Evolutionary conservation across 2,329 filamentous ascomycete genomes (phyloP).

Genomic region (Cyanodermella asteris): DNA sequence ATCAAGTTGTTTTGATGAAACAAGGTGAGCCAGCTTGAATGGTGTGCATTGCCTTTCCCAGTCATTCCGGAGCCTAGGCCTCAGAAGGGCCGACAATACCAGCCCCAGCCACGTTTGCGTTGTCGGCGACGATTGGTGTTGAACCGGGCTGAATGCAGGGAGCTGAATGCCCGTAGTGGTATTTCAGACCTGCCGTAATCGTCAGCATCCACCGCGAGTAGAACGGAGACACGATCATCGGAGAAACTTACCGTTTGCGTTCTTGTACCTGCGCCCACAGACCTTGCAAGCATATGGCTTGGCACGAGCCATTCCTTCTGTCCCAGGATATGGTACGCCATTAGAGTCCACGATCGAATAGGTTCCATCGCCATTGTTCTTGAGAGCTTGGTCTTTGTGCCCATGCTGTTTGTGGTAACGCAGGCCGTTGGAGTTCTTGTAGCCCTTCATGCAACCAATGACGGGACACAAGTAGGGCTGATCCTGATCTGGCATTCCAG

Average conservation of each 20-base stretch:
- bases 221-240: too few species aligned
- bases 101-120: slow-evolving; percentile 11
- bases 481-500: slow-evolving; percentile 28
- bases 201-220: too few species aligned
- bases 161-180: slow-evolving; percentile 67
- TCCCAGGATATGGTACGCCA: slow-evolving; percentile 87
- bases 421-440: slow-evolving; percentile 97
- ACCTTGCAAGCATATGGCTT: slow-evolving; percentile 96
- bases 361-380: slow-evolving; percentile 90
- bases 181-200: too few species aligned
- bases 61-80: too few species aligned
- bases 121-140: slow-evolving; percentile 20
- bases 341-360: slow-evolving; percentile 97
- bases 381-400: slow-evolving; percentile 87
- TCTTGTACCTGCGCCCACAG: slow-evolving; percentile 97
- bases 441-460: slow-evolving; percentile 95
- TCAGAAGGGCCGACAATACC: background rate
- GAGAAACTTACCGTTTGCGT: slow-evolving; percentile 95
- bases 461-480: slow-evolving; percentile 97
- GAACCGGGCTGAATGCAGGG: slow-evolving; percentile 51
- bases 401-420: slow-evolving; percentile 83
- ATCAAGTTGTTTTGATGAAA: too few species aligned
- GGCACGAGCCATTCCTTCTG: slow-evolving; percentile 98
- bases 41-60: too few species aligned
- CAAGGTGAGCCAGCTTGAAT: too few species aligned